Base-by-base conservation (phyloP, 1,284 basidiomycete species). In the Marasmius fiardii region DNA sequence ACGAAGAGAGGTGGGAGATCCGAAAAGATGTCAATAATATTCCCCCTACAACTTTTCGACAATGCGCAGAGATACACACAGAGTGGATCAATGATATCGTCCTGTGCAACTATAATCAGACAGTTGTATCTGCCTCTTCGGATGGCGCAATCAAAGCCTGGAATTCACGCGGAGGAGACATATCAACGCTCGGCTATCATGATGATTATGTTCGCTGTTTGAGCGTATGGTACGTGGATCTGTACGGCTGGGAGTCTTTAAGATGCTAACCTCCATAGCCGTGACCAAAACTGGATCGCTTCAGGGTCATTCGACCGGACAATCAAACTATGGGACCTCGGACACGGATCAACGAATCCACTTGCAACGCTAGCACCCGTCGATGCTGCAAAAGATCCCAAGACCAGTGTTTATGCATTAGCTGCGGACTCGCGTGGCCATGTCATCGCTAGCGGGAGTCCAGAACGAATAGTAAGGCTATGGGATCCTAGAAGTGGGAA, bases 51-150 rank as follows among this genome's bases (percentile, higher is more conserved):
- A 74, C 77, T 48, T 95, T 95, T 67, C 81, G 94, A 47, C 92
- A 95, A 69, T 88, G 85, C 57, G 85, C 87, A 4, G 93, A 96
- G 68, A 82, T 85, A 10, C 93, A 96, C 67, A 86, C 89, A 0
- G 95, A 98, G 72, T 99, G 96, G 97, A 86, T 98, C 47, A 98
- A 98, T 70, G 96, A 98, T 65, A 86, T 99, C 57, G 68, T 95
- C 6, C 80, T 99, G 12, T 95, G 92, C 74, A 96, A 98, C 67
- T 79, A 87, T 60, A 95, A 98, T 64, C 94, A 96, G 69, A 98
- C 93, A 88, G 91, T 98, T 51, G 82, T 98, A 44, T 95, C 96
- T 45, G 96, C 92, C 0, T 98, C 96, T 0, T 97, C 95, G 2
- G 96, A 99, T 69, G 93, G 95, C 8, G 94, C 94, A 14, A 80